Evolutionary conservation across 768 basidiomycete genomes (phyloP).

Genomic region (Podaxis pistillaris): DNA sequence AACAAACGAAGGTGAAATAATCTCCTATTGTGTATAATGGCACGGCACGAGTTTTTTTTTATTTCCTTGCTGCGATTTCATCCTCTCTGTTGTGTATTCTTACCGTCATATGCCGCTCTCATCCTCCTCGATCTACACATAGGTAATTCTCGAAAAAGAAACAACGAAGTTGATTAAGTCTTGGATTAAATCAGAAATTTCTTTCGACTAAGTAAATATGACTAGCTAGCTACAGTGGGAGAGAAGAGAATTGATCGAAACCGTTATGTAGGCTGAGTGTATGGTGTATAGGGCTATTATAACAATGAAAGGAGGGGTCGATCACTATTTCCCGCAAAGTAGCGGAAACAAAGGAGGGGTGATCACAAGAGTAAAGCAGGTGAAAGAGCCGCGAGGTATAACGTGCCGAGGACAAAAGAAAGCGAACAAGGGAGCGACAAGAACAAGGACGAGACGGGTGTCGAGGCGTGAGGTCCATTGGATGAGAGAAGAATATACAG

Average conservation of each 20-base stretch:
- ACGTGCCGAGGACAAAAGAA: constrained; percentile 10
- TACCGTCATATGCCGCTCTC: too few relatives aligned
- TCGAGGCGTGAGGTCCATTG: constrained; percentile 6
- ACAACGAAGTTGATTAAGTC: background rate
- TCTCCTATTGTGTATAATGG: background rate
- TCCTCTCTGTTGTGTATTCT: too few relatives aligned
- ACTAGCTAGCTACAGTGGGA: constrained; percentile 14
- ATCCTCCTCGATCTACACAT: background rate
- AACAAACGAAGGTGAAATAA: constrained; percentile 27
- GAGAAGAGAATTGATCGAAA: background rate
- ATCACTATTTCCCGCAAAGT: background rate
- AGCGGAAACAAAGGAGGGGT: constrained; percentile 6
- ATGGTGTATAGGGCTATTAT: background rate
- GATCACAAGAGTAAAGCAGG: constrained; percentile 13
- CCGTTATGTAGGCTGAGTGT: background rate
- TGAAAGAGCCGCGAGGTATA: constrained; percentile 19
- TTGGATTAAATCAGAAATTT: constrained; percentile 10
- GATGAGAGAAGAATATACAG: constrained; percentile 37
- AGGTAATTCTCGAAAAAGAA: background rate
- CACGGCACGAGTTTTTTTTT: background rate
- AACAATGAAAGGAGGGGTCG: background rate
- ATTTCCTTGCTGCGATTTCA: background rate
- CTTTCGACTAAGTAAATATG: constrained; percentile 12
- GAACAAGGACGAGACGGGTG: constrained; percentile 6
- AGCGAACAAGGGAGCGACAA: constrained; percentile 14